Conservation (phyloP, 2,329 filamentous ascomycete genomes). For the Cordyceps javanica region DNA sequence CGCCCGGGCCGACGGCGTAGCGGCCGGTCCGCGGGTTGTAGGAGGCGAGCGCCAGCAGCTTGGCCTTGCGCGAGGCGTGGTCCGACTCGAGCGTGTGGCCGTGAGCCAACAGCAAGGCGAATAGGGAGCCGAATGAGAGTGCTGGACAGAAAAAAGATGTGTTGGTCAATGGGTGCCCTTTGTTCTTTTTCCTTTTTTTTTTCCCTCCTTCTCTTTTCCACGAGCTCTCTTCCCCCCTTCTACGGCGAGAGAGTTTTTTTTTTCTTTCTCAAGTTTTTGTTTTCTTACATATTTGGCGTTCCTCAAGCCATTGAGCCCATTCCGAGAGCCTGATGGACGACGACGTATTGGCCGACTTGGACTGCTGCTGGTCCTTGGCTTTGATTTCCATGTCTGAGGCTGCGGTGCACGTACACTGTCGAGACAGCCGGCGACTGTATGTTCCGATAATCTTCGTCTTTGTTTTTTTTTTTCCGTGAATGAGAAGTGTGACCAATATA, state of each 20-base stretch:
- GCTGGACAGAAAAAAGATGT: neutral
- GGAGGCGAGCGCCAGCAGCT: neutral
- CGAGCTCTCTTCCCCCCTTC: too few relatives aligned
- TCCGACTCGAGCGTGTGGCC: neutral
- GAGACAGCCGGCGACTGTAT: too few relatives aligned
- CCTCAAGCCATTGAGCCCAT: neutral
- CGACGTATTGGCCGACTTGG: neutral
- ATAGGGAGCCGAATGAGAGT: neutral
- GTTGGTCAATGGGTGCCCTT: neutral
- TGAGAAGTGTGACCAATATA: too few relatives aligned
- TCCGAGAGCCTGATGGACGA: neutral
- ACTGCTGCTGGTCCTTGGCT: neutral
- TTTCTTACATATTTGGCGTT: neutral
- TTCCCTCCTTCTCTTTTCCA: too few relatives aligned
- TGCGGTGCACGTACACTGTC: neutral
- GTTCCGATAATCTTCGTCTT: too few relatives aligned
- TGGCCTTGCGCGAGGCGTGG: too few relatives aligned
- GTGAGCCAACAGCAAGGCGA: neutral
- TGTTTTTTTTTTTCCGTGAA: too few relatives aligned
- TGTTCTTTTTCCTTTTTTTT: too few relatives aligned
- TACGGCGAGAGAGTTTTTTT: too few relatives aligned
- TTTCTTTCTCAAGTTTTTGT: neutral
- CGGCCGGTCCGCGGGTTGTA: slow-evolving; percentile 42
- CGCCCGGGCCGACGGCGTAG: slow-evolving; percentile 70
- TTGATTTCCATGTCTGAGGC: neutral